These are phyloP conservation scores for Sporothrix pallida DNA, from an alignment of 2,329 filamentous ascomycete species.

Conservation along the genomic window DNA sequence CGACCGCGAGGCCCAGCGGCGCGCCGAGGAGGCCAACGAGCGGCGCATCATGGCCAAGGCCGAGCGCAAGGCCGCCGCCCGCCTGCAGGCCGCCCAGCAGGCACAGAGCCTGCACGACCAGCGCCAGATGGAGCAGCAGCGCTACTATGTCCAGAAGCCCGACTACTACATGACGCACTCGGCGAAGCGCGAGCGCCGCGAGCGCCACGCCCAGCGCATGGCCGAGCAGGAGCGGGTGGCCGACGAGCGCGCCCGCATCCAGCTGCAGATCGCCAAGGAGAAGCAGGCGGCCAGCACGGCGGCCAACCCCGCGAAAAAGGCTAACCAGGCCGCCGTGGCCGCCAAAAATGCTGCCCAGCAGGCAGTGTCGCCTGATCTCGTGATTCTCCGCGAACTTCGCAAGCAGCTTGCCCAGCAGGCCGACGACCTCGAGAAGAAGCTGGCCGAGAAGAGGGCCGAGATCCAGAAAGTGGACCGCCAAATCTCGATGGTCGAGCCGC, in stretches of 20 bases:
- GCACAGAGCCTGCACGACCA: background rate
- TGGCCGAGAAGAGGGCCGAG: background rate
- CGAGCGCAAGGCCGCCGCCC: too few relatives aligned
- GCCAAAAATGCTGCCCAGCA: background rate
- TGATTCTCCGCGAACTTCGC: background rate
- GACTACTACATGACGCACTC: background rate
- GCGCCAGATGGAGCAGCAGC: background rate
- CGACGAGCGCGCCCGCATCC: background rate
- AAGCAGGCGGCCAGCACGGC: background rate
- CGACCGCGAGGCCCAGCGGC: background rate
- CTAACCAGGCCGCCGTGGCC: background rate
- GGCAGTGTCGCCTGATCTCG: background rate
- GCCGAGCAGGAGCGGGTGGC: background rate
- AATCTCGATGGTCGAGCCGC: background rate
- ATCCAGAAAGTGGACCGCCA: background rate
- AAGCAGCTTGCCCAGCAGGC: background rate
- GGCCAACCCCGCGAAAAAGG: background rate
- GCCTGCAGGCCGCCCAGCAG: too few relatives aligned
- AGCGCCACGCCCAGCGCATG: background rate
- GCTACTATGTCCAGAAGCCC: background rate
- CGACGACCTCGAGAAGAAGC: background rate
- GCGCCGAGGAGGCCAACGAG: background rate
- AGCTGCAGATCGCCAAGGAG: background rate
- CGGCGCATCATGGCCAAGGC: too few relatives aligned
- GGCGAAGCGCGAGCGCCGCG: background rate